Evolutionary conservation across 2,329 filamentous ascomycete genomes (phyloP).

Genomic region (Aspergillus tanneri): DNA sequence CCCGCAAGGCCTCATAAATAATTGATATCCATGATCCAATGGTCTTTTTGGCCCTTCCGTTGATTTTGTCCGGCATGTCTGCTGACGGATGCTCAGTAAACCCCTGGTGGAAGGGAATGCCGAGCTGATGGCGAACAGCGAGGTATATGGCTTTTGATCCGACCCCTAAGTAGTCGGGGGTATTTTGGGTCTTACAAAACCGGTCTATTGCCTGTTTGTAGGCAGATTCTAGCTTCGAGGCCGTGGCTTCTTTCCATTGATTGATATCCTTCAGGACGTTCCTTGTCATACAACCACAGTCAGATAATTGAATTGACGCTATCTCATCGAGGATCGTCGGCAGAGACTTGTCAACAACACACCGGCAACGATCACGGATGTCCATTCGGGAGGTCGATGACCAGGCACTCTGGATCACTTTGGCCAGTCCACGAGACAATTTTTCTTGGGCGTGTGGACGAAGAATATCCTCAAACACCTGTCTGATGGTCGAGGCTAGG

Average conservation of each 20-base stretch:
- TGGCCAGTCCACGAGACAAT: background rate
- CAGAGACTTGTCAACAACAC: background rate
- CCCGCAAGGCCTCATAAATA: slow-evolving; percentile 9
- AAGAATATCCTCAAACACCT: background rate
- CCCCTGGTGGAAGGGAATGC: slow-evolving; percentile 6
- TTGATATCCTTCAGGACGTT: too few species aligned
- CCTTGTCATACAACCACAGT: too few species aligned
- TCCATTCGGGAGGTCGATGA: slow-evolving; percentile 4
- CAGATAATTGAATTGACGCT: background rate
- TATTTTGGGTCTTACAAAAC: background rate
- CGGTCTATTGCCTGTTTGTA: background rate
- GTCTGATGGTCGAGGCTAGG: background rate
- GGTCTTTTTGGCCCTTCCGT: slow-evolving; percentile 2
- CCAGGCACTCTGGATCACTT: background rate
- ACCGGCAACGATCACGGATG: background rate
- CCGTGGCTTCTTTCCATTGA: background rate
- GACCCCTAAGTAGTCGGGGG: background rate
- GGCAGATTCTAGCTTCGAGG: background rate
- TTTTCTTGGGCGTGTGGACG: background rate
- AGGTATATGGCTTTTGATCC: slow-evolving; percentile 1
- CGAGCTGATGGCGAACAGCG: background rate
- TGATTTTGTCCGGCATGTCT: background rate
- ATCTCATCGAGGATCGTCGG: background rate
- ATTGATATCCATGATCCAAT: slow-evolving; percentile 7
- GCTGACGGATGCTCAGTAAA: slow-evolving; percentile 1